These are phyloP conservation scores for Tetrahymena malaccensis DNA, from an alignment of 73 alveolate genomes.

Conservation along the genomic window DNA sequence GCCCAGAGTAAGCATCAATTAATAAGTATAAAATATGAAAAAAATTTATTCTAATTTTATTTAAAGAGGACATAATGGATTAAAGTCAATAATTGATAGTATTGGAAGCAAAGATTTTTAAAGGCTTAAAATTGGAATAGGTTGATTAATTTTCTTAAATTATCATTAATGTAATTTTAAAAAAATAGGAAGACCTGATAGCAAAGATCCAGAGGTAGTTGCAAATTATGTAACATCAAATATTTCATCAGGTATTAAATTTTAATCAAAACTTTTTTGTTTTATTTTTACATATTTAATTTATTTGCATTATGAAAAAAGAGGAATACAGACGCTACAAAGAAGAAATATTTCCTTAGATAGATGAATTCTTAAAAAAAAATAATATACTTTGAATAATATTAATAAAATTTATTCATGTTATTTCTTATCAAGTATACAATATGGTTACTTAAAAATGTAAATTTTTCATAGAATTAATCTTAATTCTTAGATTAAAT, in stretches of 20 bases:
- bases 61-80: conserved; percentile 27
- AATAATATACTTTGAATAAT: neutral
- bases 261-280: neutral
- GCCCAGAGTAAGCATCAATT: neutral
- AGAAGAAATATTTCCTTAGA: neutral
- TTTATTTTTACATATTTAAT: too few relatives aligned
- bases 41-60: neutral
- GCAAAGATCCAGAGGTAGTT: conserved; percentile 27
- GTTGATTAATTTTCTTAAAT: neutral
- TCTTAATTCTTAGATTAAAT: too few relatives aligned
- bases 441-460: too few relatives aligned
- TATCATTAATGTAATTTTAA: neutral
- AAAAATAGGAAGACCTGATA: conserved; percentile 18
- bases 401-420: too few relatives aligned
- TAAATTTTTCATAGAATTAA: too few relatives aligned
- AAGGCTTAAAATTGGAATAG: conserved; percentile 30
- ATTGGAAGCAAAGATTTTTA: conserved; percentile 2
- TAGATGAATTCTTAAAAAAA: neutral
- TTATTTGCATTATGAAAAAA: neutral
- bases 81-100: conserved; percentile 13
- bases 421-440: too few relatives aligned
- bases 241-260: neutral
- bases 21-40: neutral
- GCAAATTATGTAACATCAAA: conserved; percentile 11
- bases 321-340: neutral